Evolutionary conservation across 1,284 basidiomycete species (phyloP), one percentile per base, ranked within the genome.

Genomic region (Cerioporus squamosus): DNA sequence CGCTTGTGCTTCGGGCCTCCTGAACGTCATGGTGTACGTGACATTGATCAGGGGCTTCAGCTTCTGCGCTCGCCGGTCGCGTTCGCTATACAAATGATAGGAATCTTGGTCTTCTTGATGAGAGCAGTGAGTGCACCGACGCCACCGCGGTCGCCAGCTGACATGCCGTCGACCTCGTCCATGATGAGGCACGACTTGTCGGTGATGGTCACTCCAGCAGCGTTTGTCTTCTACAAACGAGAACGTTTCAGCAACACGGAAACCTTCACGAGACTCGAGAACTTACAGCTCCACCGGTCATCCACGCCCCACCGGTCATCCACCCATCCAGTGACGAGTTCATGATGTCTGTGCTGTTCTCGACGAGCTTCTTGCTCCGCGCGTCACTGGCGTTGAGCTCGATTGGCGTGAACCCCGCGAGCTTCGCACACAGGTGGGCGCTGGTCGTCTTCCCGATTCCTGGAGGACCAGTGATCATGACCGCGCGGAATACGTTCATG

Each of bases 161-260:
- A 97, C 95, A 99, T 99, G 7, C 97, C 97, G 68, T 99, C 97
- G 0, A 99, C 97, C 74, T 99, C 97, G 71, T 99, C 97, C 95
- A 99, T 98, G 72, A 99, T 98, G 44, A 99, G 77, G 64, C 95
- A 94, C 0, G 92, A 87, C 68, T 83, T 87, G 64, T 93, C 86
- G 0, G 91, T 93, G 60, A 98, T 85, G 12, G 79, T 70, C 2
- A 95, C 75, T 1, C 88, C 92, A 2, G 85, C 78, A 0, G 85
- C 84, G 59, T 92, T 90, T 1, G 84, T 87, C 12, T 77, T 76
- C 88, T 73, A 36, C 8, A 15, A 36, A 14, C 6, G 33, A 36
- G 5, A 29, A 9, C 5, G 12, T 9, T 9, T 14, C 12, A 36
- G 6, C 14, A 36, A 3, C 31, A 26, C 22, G 40, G 18, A 10